Conservation (phyloP, 805 yeast genomes). For the Saccharomycopsis lassenensis region DNA sequence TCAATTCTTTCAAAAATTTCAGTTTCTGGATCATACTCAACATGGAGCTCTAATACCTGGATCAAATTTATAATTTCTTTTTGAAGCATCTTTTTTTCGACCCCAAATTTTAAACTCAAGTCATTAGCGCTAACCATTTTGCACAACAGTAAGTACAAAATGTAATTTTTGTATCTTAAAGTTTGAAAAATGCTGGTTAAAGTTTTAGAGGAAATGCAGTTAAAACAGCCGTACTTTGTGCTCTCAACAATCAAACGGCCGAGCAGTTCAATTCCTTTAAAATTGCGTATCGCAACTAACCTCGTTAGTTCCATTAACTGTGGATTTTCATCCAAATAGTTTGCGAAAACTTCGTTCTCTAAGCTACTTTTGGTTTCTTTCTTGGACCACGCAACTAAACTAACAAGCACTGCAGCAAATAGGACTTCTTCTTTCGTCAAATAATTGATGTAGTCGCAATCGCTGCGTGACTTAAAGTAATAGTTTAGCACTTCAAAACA, state of each 20-base stretch:
- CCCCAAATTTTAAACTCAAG: conserved; percentile 20
- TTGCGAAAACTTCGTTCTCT: conserved; percentile 2
- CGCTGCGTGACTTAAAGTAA: conserved; percentile 10
- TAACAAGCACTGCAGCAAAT: conserved; percentile 18
- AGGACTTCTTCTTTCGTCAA: conserved; percentile 6
- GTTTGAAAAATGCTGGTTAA: conserved; percentile 21
- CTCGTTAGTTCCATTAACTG: conserved; percentile 18
- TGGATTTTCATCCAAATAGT: conserved; percentile 17
- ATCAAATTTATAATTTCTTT: conserved; percentile 20
- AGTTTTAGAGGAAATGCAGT: too few species aligned
- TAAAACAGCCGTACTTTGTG: too few species aligned
- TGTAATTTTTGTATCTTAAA: conserved; percentile 24
- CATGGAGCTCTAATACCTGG: conserved; percentile 21
- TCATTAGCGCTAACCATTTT: conserved; percentile 20
- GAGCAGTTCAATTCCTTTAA: too few species aligned
- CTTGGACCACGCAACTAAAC: neutral
- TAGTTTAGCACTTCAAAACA: conserved; percentile 19
- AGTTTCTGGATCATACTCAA: conserved; percentile 20
- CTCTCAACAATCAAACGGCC: too few species aligned
- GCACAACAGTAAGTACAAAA: conserved; percentile 26
- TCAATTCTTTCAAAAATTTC: conserved; percentile 3
- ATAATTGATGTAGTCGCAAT: conserved; percentile 16
- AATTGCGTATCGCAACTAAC: too few species aligned
- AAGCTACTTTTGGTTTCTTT: neutral
- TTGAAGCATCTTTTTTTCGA: conserved; percentile 14